Conservation (phyloP, 2,329 filamentous ascomycete genomes). For the Venturia carpophila region DNA sequence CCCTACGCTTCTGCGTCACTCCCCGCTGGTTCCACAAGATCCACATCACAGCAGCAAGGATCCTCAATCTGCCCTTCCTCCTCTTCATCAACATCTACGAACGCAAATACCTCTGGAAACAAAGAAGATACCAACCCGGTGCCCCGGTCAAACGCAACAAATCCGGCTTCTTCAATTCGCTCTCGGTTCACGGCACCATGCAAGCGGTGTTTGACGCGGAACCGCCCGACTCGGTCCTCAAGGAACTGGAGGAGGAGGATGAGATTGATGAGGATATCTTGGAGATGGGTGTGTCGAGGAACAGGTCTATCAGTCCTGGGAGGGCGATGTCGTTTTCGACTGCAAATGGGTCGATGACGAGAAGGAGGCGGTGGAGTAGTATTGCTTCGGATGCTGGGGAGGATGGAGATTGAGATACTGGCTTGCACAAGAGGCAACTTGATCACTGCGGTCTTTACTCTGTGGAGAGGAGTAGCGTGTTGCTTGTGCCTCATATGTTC, state of each 20-base stretch:
- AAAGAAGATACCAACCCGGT: constrained; percentile 27
- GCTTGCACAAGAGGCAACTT: neutral
- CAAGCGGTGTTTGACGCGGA: constrained; percentile 65
- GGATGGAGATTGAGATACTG: neutral
- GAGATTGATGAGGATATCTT: constrained; percentile 36
- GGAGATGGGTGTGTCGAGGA: constrained; percentile 15
- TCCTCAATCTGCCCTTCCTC: constrained; percentile 67
- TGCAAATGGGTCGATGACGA: neutral
- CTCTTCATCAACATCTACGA: constrained; percentile 64
- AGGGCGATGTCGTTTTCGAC: neutral
- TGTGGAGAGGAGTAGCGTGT: no score
- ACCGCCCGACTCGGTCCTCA: constrained; percentile 50
- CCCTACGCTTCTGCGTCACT: constrained; percentile 69
- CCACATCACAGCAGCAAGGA: constrained; percentile 67
- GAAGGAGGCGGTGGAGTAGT: constrained; percentile 11
- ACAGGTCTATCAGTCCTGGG: constrained; percentile 16
- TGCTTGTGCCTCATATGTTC: no score
- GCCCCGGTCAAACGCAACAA: constrained; percentile 36
- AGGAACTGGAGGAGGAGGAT: constrained; percentile 43
- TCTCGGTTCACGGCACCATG: constrained; percentile 64
- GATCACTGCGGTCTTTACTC: no score
- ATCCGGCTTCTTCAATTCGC: constrained; percentile 55
- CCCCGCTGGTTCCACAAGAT: constrained; percentile 86
- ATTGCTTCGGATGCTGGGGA: neutral
- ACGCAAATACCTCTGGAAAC: constrained; percentile 60